These are phyloP conservation scores for Hamigera avellanea DNA, from an alignment of 495 filamentous ascomycete genomes.

Conservation along the genomic window DNA sequence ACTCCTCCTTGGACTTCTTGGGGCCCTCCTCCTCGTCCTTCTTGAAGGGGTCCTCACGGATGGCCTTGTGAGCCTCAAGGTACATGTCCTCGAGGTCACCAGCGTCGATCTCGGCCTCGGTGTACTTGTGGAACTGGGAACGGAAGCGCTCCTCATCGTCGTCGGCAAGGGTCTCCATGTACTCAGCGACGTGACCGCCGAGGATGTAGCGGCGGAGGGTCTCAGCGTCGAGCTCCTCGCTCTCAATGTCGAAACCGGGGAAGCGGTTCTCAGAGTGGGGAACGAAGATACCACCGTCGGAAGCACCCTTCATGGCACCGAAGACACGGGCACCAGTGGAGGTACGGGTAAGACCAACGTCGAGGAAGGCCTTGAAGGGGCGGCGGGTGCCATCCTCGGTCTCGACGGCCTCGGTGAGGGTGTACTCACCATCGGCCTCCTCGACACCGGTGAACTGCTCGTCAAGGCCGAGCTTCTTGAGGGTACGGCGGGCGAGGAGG, in stretches of 20 bases:
- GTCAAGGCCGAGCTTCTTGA: constrained; percentile 91
- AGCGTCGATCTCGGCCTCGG: constrained; percentile 91
- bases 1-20: constrained; percentile 94
- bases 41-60: constrained; percentile 97
- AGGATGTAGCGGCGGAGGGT: constrained; percentile 98
- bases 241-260: constrained; percentile 95
- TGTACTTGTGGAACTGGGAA: constrained; percentile 93
- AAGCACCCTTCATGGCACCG: constrained; percentile 99
- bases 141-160: constrained; percentile 99
- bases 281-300: constrained; percentile 91
- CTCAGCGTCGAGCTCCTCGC: constrained; percentile 94
- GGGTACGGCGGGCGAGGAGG: constrained; percentile 87
- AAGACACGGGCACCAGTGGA: constrained; percentile 98
- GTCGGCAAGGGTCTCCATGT: constrained; percentile 99
- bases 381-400: constrained; percentile 73
- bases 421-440: constrained; percentile 90
- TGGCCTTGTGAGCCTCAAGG: constrained; percentile 84
- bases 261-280: constrained; percentile 99
- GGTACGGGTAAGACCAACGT: constrained; percentile 93
- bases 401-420: constrained; percentile 83
- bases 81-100: constrained; percentile 97
- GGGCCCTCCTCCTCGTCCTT: constrained; percentile 65
- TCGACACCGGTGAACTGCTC: constrained; percentile 87
- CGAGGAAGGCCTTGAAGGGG: constrained; percentile 97
- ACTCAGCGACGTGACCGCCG: constrained; percentile 95